Base-by-base conservation (phyloP, 257 asterid genomes). In the Perilla frutescens region DNA sequence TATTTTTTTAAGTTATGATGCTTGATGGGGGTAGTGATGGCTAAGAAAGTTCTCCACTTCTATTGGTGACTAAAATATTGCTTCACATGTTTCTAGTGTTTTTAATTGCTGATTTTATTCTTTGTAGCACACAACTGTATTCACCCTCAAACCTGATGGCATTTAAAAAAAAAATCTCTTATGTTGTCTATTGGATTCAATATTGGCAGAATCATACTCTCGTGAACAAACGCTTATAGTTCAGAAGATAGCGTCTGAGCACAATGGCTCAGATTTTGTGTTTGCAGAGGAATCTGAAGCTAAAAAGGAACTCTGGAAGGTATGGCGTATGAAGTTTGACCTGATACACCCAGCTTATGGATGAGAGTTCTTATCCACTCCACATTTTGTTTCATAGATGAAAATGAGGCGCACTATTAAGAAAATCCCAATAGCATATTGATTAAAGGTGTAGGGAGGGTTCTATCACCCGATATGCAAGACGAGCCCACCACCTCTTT, bases 281-380 rank as follows among this genome's bases (percentile, higher is more conserved):
- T 94, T 91, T 76, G 92, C 95, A 7, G 92, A 91, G 81, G 93
- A 90, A 64, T 87, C 97, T 71, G 96, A 95, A 74, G 96, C 88
- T 0, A 95, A 95, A 79, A 88, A 84, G 74, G 99, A 95, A 80
- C 96, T 95, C 47, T 95, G 99, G 99, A 95, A 85, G 96, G 97
- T 95, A 70, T 50, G 68, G 12, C 26, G 8, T 47, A 8, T 54
- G 68, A 77, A 73, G 62, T 15, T 71, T 53, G 45, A 40, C 62
- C 66, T 39, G 32, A 58, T 41, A 2, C 41, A 20, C 68, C 39
- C 45, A 58, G 13, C 68, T 56, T 14, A 63, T 29, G 56, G 45
- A 62, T 32, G 34, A 43, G 10, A 32, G 41, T 47, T 20, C 26
- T 20, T 51, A 55, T 11, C 32, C 54, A 50, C 60, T 34, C 20